Percentiles rank a stretch among this genome's conserved stretches.
Evolutionary conservation across 2,329 filamentous ascomycete genomes (phyloP).

Genomic region (Penicillium sp.): DNA sequence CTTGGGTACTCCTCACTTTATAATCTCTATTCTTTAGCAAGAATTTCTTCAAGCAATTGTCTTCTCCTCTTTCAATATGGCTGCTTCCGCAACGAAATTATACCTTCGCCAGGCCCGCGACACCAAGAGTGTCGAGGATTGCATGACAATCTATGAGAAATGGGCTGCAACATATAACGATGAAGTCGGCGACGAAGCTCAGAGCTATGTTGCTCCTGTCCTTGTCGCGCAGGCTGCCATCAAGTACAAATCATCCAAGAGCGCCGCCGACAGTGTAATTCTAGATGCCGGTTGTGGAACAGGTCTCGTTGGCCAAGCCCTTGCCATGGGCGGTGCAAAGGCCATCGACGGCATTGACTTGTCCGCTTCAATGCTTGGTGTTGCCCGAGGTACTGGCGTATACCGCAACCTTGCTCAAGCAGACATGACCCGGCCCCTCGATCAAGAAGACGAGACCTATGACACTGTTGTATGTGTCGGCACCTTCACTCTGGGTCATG

Average conservation of each 20-base stretch:
- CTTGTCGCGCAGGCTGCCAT: constrained; percentile 44
- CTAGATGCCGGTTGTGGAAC: constrained; percentile 63
- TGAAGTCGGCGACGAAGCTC: constrained; percentile 42
- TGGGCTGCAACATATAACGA: constrained; percentile 53
- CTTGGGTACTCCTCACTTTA: neutral
- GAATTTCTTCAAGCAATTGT: neutral
- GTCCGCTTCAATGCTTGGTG: constrained; percentile 57
- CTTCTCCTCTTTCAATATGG: constrained; percentile 9
- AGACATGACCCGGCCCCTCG: constrained; percentile 54
- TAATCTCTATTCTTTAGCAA: neutral
- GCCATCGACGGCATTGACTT: constrained; percentile 59
- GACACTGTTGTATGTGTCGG: constrained; percentile 59
- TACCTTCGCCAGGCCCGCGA: constrained; percentile 46
- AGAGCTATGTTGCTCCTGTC: constrained; percentile 49
- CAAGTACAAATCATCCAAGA: constrained; percentile 20
- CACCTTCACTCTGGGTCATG: constrained; percentile 60
- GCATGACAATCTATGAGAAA: constrained; percentile 49
- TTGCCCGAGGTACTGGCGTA: constrained; percentile 54
- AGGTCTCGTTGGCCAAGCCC: constrained; percentile 55
- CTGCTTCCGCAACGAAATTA: constrained; percentile 19
- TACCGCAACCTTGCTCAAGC: constrained; percentile 52
- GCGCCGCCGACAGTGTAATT: constrained; percentile 38
- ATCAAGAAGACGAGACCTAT: constrained; percentile 48
- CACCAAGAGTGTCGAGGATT: constrained; percentile 41
- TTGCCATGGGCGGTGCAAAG: constrained; percentile 49